phyloP scores from a whole-genome alignment of 164 flowering plant species.

The Berberis vulgaris region DNA sequence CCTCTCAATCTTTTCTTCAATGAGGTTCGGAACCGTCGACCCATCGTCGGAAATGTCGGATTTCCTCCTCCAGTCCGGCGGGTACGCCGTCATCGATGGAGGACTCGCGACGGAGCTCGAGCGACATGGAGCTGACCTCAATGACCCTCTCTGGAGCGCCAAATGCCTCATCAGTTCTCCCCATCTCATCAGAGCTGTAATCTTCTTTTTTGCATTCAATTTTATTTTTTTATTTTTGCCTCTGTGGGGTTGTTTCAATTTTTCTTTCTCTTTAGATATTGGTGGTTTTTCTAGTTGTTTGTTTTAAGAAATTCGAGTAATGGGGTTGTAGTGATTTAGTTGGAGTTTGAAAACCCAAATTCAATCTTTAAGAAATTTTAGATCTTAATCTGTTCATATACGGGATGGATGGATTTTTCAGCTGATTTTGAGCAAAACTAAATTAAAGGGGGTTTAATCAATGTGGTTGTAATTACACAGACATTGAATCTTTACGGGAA shows the following conservation, averaged over 20 bases:
- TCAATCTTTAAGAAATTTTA: too few species aligned
- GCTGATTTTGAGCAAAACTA: too few species aligned
- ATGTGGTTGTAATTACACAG: too few species aligned
- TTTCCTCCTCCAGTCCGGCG: slow-evolving; percentile 52
- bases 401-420: too few species aligned
- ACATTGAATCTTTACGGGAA: too few species aligned
- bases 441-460: too few species aligned
- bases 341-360: too few species aligned
- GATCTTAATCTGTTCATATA: too few species aligned
- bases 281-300: neutral
- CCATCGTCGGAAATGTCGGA: slow-evolving; percentile 26
- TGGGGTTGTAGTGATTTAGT: too few species aligned
- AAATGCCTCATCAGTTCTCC: slow-evolving; percentile 79
- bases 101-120: slow-evolving; percentile 95
- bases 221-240: neutral
- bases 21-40: slow-evolving; percentile 7
- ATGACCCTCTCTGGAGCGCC: slow-evolving; percentile 98
- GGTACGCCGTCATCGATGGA: slow-evolving; percentile 76
- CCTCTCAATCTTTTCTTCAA: neutral
- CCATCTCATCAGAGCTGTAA: slow-evolving; percentile 61
- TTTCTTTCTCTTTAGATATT: neutral
- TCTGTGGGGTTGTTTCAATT: neutral
- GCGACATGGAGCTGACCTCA: slow-evolving; percentile 78
- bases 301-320: too few species aligned
- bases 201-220: neutral